These are phyloP conservation scores for Selaginella moellendorffii DNA, from an alignment of 75 land plant species.

Conservation along the genomic window DNA sequence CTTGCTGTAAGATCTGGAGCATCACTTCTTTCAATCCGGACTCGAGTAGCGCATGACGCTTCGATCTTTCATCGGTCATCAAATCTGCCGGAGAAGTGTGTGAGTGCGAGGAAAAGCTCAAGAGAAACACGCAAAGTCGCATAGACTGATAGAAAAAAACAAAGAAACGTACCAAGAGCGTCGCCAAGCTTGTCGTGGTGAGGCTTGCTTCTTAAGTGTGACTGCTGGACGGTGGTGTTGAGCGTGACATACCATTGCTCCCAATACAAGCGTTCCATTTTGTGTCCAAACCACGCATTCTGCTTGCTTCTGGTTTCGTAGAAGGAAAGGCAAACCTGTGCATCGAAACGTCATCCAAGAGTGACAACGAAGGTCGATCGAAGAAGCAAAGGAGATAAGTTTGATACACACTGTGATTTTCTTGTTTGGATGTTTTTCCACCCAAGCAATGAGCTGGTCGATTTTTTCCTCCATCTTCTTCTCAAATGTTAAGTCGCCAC, in stretches of 20 bases:
- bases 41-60: slow-evolving; percentile 55
- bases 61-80: slow-evolving; percentile 37
- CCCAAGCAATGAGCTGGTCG: slow-evolving; percentile 71
- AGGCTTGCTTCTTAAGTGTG: slow-evolving; percentile 34
- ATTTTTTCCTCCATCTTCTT: slow-evolving; percentile 90
- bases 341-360: not conserved
- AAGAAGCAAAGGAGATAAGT: not conserved
- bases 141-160: too few species aligned
- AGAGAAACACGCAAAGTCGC: too few species aligned
- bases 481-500: slow-evolving; percentile 69
- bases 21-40: slow-evolving; percentile 61
- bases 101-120: too few species aligned
- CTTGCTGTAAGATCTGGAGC: slow-evolving; percentile 66
- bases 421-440: slow-evolving; percentile 92
- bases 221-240: slow-evolving; percentile 34
- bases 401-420: slow-evolving; percentile 54
- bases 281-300: slow-evolving; percentile 67
- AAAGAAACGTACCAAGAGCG: too few species aligned
- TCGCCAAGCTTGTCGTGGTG: slow-evolving; percentile 2
- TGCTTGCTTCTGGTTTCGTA: slow-evolving; percentile 76
- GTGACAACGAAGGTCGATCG: not conserved
- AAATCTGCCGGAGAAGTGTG: too few species aligned
- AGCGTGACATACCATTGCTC: slow-evolving; percentile 78
- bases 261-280: slow-evolving; percentile 73
- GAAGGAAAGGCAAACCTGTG: slow-evolving; percentile 82